phyloP scores from a whole-genome alignment of 495 filamentous ascomycete species.

The Aspergillus funiculosus region DNA sequence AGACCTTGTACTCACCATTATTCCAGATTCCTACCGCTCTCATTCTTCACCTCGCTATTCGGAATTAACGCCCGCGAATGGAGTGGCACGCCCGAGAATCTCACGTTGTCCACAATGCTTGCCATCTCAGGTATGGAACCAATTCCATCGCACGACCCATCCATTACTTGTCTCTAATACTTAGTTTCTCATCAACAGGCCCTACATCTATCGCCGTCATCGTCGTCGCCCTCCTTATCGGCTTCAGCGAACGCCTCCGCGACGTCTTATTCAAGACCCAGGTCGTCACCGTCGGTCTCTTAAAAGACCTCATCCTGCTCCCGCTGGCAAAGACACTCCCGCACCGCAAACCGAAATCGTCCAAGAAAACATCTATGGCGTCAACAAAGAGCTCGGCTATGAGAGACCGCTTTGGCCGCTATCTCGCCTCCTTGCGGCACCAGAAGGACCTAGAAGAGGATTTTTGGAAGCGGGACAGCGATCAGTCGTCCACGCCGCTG shows the following conservation, averaged over 20 bases:
- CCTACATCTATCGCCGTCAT: constrained; percentile 40
- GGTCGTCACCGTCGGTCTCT: constrained; percentile 24
- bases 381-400: constrained; percentile 21
- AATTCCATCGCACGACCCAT: neutral
- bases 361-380: constrained; percentile 12
- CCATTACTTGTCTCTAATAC: neutral
- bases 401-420: constrained; percentile 25
- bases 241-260: constrained; percentile 38
- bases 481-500: constrained; percentile 12
- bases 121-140: constrained; percentile 28
- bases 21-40: constrained; percentile 52
- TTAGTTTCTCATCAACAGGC: constrained; percentile 21
- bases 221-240: constrained; percentile 36
- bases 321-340: constrained; percentile 17
- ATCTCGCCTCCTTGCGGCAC: constrained; percentile 16
- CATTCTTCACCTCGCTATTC: constrained; percentile 62
- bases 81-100: constrained; percentile 39
- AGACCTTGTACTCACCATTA: neutral
- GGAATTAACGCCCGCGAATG: constrained; percentile 63
- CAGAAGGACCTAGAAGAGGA: constrained; percentile 28
- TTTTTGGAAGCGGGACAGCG: constrained; percentile 32
- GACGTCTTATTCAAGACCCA: constrained; percentile 23
- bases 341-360: constrained; percentile 12
- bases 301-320: constrained; percentile 23
- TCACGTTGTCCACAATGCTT: constrained; percentile 30